These are phyloP conservation scores for Candida cerambycidarum DNA, from an alignment of 805 yeast species.

Conservation along the genomic window DNA sequence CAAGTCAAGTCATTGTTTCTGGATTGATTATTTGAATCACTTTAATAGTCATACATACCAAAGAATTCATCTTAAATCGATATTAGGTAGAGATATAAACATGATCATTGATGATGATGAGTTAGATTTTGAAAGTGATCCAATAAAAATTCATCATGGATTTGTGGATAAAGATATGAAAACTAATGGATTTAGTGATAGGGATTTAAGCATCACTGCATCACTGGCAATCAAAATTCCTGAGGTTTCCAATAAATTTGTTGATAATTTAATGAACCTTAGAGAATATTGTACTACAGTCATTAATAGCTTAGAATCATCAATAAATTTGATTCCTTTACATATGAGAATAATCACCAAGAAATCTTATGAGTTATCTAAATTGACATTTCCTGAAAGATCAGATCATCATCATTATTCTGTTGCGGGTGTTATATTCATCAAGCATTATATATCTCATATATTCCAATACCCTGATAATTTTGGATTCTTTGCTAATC, in stretches of 20 bases:
- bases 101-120: constrained; percentile 47
- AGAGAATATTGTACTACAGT: constrained; percentile 70
- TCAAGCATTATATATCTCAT: constrained; percentile 49
- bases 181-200: constrained; percentile 34
- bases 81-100: constrained; percentile 40
- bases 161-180: constrained; percentile 39
- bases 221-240: constrained; percentile 77
- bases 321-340: constrained; percentile 37
- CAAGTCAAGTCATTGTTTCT: constrained; percentile 33
- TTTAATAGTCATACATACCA: constrained; percentile 51
- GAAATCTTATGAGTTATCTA: constrained; percentile 36
- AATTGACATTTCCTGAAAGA: constrained; percentile 55
- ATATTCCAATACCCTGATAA: constrained; percentile 54
- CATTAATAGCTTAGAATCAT: constrained; percentile 49
- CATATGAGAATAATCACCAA: constrained; percentile 38
- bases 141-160: constrained; percentile 51
- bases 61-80: constrained; percentile 41
- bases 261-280: constrained; percentile 68
- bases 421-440: constrained; percentile 65
- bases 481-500: constrained; percentile 48
- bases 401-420: constrained; percentile 59
- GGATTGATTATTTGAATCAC: constrained; percentile 46
- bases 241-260: constrained; percentile 67
- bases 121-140: constrained; percentile 78
- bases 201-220: constrained; percentile 45